Evolutionary conservation across 129 eudicot genomes (phyloP).

Genomic region (Centella asiatica): DNA sequence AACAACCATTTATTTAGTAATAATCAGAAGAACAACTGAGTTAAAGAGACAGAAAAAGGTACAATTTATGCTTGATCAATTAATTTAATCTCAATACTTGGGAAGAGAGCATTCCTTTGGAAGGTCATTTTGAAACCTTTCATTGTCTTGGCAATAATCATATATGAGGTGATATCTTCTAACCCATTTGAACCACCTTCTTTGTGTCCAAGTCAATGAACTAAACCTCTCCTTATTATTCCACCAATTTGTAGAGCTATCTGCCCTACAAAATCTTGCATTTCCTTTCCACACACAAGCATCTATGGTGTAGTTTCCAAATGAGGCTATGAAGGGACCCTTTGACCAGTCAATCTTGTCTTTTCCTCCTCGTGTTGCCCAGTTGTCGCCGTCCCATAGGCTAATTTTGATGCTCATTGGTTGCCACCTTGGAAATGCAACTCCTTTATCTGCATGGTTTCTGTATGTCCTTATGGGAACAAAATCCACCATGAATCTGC

Average conservation of each 20-base stretch:
- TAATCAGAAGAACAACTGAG: constrained; percentile 10
- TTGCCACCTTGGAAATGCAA: constrained; percentile 62
- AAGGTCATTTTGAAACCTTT: constrained; percentile 56
- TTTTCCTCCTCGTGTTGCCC: constrained; percentile 85
- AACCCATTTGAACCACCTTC: constrained; percentile 77
- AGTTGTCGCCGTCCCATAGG: constrained; percentile 66
- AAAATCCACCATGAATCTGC: constrained; percentile 81
- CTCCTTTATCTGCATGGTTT: constrained; percentile 78
- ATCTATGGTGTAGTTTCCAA: constrained; percentile 52
- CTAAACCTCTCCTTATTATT: constrained; percentile 43
- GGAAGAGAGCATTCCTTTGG: constrained; percentile 84
- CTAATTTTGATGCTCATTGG: constrained; percentile 65
- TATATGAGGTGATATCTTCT: constrained; percentile 57
- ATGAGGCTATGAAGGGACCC: constrained; percentile 64
- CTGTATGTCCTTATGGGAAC: constrained; percentile 73
- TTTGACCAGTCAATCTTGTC: constrained; percentile 70
- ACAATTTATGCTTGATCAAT: constrained; percentile 1
- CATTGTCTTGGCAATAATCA: constrained; percentile 69
- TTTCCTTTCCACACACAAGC: constrained; percentile 79
- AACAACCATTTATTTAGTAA: not conserved
- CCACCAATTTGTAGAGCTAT: constrained; percentile 72
- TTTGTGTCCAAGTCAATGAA: constrained; percentile 56
- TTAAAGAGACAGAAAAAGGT: constrained; percentile 12
- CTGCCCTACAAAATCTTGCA: constrained; percentile 54
- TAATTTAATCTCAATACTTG: constrained; percentile 35